phyloP scores from a whole-genome alignment of 495 filamentous ascomycete species.

The Tirmania nivea region DNA sequence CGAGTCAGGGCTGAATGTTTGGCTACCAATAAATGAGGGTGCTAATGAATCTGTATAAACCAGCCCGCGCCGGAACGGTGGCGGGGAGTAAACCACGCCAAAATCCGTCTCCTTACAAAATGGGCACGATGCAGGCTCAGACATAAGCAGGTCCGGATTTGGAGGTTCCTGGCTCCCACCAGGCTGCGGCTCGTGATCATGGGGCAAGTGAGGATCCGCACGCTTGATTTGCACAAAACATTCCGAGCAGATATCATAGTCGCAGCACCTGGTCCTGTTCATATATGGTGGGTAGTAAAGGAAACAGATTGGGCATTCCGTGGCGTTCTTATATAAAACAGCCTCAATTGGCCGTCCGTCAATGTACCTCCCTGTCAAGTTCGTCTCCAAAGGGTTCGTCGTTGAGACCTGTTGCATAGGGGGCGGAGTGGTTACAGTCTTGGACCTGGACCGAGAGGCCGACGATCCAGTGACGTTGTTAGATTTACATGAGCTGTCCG shows the following conservation, averaged over 20 bases:
- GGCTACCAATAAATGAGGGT: constrained; percentile 17
- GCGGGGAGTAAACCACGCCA: constrained; percentile 75
- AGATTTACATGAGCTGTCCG: constrained; percentile 35
- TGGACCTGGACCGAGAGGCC: constrained; percentile 46
- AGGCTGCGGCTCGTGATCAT: constrained; percentile 34
- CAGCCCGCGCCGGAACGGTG: constrained; percentile 69
- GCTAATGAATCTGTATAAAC: constrained; percentile 42
- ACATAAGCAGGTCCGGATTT: constrained; percentile 52
- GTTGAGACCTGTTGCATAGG: constrained; percentile 6
- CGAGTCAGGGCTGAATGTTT: constrained; percentile 9
- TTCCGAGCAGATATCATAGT: constrained; percentile 93
- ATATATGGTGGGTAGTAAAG: constrained; percentile 87
- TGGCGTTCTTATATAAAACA: constrained; percentile 72
- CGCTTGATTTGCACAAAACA: constrained; percentile 98
- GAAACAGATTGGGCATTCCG: constrained; percentile 92
- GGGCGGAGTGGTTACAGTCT: constrained; percentile 50
- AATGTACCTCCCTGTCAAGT: constrained; percentile 50
- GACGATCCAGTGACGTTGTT: constrained; percentile 30
- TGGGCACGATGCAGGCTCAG: constrained; percentile 79
- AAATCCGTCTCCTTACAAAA: constrained; percentile 93
- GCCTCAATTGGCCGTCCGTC: constrained; percentile 84
- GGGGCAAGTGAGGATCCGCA: constrained; percentile 83
- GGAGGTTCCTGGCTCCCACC: neutral
- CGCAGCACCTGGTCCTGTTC: constrained; percentile 90
- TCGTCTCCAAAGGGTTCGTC: constrained; percentile 22